Evolutionary conservation across 1,284 basidiomycete species (phyloP).

Genomic region (Amylostereum areolatum): DNA sequence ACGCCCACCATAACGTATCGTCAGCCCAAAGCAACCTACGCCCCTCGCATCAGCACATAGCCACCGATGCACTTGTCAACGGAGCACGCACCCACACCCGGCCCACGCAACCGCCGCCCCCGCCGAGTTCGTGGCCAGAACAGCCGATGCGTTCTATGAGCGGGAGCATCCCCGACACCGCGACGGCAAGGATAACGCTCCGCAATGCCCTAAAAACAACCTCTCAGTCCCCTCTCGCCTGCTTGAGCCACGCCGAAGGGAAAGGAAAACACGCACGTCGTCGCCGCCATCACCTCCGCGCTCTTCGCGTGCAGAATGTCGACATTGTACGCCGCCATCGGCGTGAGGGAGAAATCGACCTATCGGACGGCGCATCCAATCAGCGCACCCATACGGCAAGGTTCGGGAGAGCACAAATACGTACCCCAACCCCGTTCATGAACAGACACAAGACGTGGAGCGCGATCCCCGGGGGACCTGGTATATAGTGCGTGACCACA

Average conservation of each 20-base stretch:
- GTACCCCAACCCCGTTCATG: slow-evolving; percentile 43
- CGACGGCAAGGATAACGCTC: slow-evolving; percentile 32
- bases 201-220: slow-evolving; percentile 34
- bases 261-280: slow-evolving; percentile 21
- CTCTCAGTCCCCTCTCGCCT: slow-evolving; percentile 1
- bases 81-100: slow-evolving; percentile 36
- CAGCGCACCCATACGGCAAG: neutral
- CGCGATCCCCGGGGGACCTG: slow-evolving; percentile 32
- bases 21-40: slow-evolving; percentile 34
- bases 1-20: slow-evolving; percentile 37
- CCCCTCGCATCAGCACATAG: neutral
- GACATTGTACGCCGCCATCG: slow-evolving; percentile 49
- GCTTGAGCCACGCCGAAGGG: neutral
- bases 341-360: slow-evolving; percentile 44
- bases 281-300: slow-evolving; percentile 46
- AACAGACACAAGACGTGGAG: slow-evolving; percentile 38
- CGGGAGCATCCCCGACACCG: slow-evolving; percentile 41
- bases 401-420: slow-evolving; percentile 13
- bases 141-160: slow-evolving; percentile 46
- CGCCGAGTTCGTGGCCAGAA: slow-evolving; percentile 45
- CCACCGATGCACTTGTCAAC: slow-evolving; percentile 1
- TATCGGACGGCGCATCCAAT: slow-evolving; percentile 22
- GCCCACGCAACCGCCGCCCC: slow-evolving; percentile 35
- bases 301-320: slow-evolving; percentile 47
- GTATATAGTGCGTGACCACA: slow-evolving; percentile 30